Percentiles rank a stretch among this genome's conserved stretches.
phyloP scores from a whole-genome alignment of 768 basidiomycete species.

The Lactarius trivialis region DNA sequence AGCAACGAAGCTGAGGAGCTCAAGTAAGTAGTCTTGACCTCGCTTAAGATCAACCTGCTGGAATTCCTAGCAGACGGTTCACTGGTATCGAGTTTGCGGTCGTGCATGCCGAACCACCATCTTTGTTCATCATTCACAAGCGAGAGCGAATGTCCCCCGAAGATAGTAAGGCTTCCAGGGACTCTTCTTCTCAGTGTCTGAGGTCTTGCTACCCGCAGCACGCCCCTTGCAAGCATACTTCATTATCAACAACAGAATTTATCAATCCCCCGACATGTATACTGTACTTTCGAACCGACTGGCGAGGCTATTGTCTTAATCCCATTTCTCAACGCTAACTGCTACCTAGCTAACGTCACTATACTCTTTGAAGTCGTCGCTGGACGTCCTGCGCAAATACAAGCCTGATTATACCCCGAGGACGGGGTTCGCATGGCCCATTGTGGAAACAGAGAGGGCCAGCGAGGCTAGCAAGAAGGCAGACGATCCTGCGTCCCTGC shows the following conservation, averaged over 20 bases:
- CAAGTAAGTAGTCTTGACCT: conserved; percentile 44
- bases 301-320: conserved; percentile 36
- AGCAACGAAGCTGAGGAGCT: conserved; percentile 82
- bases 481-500: conserved; percentile 16
- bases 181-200: background rate
- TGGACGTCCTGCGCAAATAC: conserved; percentile 65
- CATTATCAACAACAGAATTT: conserved; percentile 83
- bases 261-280: conserved; percentile 82
- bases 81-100: conserved; percentile 84
- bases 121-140: conserved; percentile 86
- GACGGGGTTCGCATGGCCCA: conserved; percentile 81
- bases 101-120: conserved; percentile 71
- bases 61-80: conserved; percentile 53
- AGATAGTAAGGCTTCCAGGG: conserved; percentile 49
- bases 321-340: background rate
- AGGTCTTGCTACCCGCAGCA: conserved; percentile 33
- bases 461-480: conserved; percentile 39
- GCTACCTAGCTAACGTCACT: conserved; percentile 54
- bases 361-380: conserved; percentile 65
- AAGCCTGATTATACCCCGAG: conserved; percentile 80
- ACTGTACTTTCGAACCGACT: conserved; percentile 78
- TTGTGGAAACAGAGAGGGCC: conserved; percentile 44
- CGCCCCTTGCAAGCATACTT: conserved; percentile 78
- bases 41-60: background rate
- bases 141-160: conserved; percentile 77